Base-by-base conservation (phyloP, 2,329 filamentous ascomycete species). In the Colletotrichum liaoningense region DNA sequence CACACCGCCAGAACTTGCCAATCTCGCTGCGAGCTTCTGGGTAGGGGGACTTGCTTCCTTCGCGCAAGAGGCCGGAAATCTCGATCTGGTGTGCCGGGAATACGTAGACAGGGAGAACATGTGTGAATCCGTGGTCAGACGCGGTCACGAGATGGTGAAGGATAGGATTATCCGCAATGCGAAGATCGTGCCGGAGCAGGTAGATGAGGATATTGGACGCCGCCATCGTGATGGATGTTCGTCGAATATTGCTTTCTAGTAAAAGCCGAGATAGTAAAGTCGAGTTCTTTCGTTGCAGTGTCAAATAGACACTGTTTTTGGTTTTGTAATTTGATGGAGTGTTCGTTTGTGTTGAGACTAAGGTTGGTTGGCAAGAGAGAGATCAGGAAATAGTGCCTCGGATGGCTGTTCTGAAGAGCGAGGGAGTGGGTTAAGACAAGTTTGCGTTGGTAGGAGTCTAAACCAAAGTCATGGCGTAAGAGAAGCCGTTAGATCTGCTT, bases 81-180 rank as follows among this genome's bases (percentile, higher is more conserved):
- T 96, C 93, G 26, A 95, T 84, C 77, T 96, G 93, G 64, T 93
- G 86, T 3, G 93, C 88, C 0, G 90, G 86, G 64, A 95, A 91
- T 24, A 94, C 84, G 78, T 92, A 94, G 54, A 95, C 82, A 8
- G 94, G 94, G 1, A 96, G 84, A 1, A 95, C 80, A 79, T 95
- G 93, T 1, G 92, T 93, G 77, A 88, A 91, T 4, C 84, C 86
- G 79, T 90, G 88, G 26, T 86, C 82, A 22, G 82, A 81, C 80
- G 72, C 81, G 75, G 84, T 89, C 72, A 84, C 84, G 63, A 88
- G 84, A 77, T 82, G 87, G 78, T 94, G 87, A 24, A 96, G 87
- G 55, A 95, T 87, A 0, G 93, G 93, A 78, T 95, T 95, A 81
- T 96, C 94, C 33, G 89, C 86, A 30, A 93, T 85, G 73, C 94